A percentile compares a stretch with the other conserved stretches of the same genome.
phyloP scores from a whole-genome alignment of 2,329 filamentous ascomycete genomes.

The Pseudogymnoascus sp. region DNA sequence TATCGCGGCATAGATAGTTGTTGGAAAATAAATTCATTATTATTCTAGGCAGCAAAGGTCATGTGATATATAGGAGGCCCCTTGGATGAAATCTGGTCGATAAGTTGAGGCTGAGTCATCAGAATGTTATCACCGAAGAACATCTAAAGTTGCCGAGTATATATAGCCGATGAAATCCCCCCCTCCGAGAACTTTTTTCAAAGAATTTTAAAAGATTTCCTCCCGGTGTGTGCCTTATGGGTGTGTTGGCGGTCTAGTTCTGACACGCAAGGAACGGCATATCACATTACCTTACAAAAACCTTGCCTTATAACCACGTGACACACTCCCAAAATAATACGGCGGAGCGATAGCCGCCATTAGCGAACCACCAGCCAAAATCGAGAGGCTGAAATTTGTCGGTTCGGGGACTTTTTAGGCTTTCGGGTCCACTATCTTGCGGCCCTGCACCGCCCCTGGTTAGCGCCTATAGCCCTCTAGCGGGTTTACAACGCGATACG shows the following conservation, averaged over 20 bases:
- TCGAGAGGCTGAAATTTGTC: neutral
- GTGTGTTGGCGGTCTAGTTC: neutral
- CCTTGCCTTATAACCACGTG: too few relatives aligned
- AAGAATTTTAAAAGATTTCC: neutral
- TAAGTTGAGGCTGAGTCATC: neutral
- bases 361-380: neutral
- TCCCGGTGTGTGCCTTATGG: neutral
- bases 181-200: neutral
- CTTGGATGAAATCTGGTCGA: neutral
- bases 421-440: constrained; percentile 7
- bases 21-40: neutral
- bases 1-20: neutral
- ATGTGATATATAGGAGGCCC: constrained; percentile 1
- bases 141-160: neutral
- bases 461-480: neutral
- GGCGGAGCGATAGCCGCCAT: neutral
- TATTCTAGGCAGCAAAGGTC: neutral
- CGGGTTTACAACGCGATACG: constrained; percentile 10
- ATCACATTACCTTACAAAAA: neutral
- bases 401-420: constrained; percentile 1
- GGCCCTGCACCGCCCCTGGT: constrained; percentile 3
- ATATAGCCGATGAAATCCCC: neutral
- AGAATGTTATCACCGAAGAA: neutral
- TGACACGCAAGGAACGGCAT: neutral
- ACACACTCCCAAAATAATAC: neutral